phyloP scores from a whole-genome alignment of 306 rosid genomes.

The Benincasa hispida region DNA sequence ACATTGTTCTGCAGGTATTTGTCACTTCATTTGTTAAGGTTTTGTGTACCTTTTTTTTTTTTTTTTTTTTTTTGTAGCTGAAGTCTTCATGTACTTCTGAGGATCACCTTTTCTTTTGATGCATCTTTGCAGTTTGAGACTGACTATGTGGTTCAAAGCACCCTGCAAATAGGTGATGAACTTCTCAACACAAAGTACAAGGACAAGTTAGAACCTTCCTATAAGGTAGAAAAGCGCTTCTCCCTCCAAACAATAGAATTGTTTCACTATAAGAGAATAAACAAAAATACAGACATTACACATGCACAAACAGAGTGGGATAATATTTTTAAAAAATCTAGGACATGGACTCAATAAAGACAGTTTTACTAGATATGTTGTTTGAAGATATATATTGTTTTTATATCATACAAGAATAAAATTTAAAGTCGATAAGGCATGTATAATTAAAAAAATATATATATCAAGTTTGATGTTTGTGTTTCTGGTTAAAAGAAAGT shows the following conservation, averaged over 20 bases:
- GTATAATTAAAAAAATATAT: background rate
- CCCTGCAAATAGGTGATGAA: conserved; percentile 60
- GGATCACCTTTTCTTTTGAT: conserved; percentile 1
- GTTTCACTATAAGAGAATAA: background rate
- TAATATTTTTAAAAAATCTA: background rate
- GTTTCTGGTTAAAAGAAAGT: background rate
- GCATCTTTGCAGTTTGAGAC: conserved; percentile 70
- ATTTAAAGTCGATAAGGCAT: background rate
- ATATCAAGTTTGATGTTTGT: background rate
- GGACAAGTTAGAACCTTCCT: conserved; percentile 85
- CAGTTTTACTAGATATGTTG: background rate
- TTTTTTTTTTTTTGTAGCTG: background rate
- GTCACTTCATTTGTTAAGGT: conserved; percentile 13
- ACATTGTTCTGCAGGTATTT: conserved; percentile 92
- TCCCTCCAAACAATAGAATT: background rate
- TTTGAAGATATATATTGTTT: background rate
- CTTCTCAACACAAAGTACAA: conserved; percentile 67
- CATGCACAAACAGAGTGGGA: background rate
- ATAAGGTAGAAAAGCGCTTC: conserved; percentile 38
- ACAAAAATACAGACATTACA: background rate
- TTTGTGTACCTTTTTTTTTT: background rate
- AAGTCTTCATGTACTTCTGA: background rate
- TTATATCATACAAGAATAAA: background rate
- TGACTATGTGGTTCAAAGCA: conserved; percentile 58
- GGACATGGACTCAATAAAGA: background rate